Conservation (phyloP, 805 yeast species). For the Diddensiella santjacobensis region DNA sequence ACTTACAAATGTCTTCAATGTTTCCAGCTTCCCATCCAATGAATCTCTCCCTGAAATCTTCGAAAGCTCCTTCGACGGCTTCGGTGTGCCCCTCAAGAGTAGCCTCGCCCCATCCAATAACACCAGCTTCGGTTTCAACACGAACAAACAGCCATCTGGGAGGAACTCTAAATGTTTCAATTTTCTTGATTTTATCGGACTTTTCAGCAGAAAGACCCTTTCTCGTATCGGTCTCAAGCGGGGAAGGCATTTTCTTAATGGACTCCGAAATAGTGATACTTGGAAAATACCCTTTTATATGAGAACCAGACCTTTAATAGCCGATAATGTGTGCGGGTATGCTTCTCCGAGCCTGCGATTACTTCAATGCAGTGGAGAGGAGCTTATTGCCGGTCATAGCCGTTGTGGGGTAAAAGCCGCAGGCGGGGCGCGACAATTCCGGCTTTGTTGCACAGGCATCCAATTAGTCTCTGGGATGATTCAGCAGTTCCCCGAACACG, state of each 20-base stretch:
- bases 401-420: slow-evolving; percentile 1
- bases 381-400: neutral
- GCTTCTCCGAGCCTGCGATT: too few relatives aligned
- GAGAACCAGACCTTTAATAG: too few relatives aligned
- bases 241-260: slow-evolving; percentile 2
- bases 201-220: slow-evolving; percentile 2
- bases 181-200: slow-evolving; percentile 21
- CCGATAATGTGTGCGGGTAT: too few relatives aligned
- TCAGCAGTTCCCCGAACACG: too few relatives aligned
- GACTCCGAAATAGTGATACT: neutral
- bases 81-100: slow-evolving; percentile 34
- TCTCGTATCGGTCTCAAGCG: slow-evolving; percentile 4
- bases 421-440: too few relatives aligned
- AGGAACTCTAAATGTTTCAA: slow-evolving; percentile 32
- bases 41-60: slow-evolving; percentile 30
- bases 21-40: slow-evolving; percentile 32
- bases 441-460: too few relatives aligned
- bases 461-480: too few relatives aligned
- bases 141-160: slow-evolving; percentile 32
- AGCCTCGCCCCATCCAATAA: slow-evolving; percentile 33
- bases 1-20: slow-evolving; percentile 29
- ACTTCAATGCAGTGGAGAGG: neutral
- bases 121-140: slow-evolving; percentile 28
- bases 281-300: neutral
- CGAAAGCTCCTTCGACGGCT: slow-evolving; percentile 34